These are phyloP conservation scores for Trichoderma sp. DNA, from an alignment of 2,329 filamentous ascomycete species.

Conservation along the genomic window DNA sequence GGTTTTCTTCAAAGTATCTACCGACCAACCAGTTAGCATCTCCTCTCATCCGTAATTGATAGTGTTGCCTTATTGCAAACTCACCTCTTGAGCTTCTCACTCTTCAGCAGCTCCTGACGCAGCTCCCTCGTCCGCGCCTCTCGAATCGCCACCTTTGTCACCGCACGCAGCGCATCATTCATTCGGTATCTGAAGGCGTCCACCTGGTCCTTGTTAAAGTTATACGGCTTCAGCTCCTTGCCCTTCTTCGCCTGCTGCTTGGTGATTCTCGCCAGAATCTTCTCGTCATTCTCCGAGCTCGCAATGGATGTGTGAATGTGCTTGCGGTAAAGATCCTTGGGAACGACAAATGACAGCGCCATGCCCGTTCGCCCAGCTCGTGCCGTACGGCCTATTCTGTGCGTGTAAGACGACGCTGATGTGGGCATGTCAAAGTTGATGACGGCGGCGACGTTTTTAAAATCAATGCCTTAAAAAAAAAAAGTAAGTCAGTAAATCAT, in stretches of 20 bases:
- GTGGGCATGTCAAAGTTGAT: slow-evolving; percentile 95
- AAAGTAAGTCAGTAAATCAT: slow-evolving; percentile 17
- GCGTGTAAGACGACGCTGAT: slow-evolving; percentile 89
- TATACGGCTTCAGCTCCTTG: slow-evolving; percentile 82
- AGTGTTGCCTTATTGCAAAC: slow-evolving; percentile 3
- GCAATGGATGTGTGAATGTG: slow-evolving; percentile 81
- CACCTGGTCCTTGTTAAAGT: slow-evolving; percentile 91
- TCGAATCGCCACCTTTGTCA: slow-evolving; percentile 84
- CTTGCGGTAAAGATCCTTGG: slow-evolving; percentile 76
- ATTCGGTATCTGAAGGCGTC: slow-evolving; percentile 94
- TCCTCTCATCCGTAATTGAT: neutral
- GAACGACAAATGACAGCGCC: slow-evolving; percentile 92
- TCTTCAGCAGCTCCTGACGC: slow-evolving; percentile 84
- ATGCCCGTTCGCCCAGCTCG: slow-evolving; percentile 89
- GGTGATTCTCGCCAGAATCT: slow-evolving; percentile 74
- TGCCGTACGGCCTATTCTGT: slow-evolving; percentile 90
- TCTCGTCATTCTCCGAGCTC: slow-evolving; percentile 78
- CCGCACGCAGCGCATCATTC: slow-evolving; percentile 84
- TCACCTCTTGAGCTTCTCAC: slow-evolving; percentile 80
- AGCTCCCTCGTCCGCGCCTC: slow-evolving; percentile 88
- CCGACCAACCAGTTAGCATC: neutral
- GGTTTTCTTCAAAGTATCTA: slow-evolving; percentile 92
- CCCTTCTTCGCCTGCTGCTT: slow-evolving; percentile 75
- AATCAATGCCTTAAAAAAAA: slow-evolving; percentile 63
- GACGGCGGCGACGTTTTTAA: slow-evolving; percentile 89